Evolutionary conservation across 2,329 filamentous ascomycete species (phyloP).

Genomic region (Pseudogymnoascus sp.): DNA sequence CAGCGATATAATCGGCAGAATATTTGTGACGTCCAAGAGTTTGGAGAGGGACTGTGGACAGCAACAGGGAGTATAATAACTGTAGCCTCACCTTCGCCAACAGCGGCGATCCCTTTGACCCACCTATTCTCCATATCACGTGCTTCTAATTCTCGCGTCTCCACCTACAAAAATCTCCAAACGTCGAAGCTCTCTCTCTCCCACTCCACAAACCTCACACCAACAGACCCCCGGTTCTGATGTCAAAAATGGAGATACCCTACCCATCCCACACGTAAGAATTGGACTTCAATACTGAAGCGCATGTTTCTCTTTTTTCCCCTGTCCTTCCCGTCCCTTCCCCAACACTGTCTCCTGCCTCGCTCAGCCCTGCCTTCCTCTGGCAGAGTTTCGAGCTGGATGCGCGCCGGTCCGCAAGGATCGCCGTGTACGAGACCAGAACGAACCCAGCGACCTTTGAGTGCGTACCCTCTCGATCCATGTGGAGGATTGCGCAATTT

Average conservation of each 20-base stretch:
- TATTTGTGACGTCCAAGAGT: background rate
- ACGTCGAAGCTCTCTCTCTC: background rate
- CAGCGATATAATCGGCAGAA: background rate
- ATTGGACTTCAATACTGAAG: background rate
- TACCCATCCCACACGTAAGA: background rate
- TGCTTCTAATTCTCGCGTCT: background rate
- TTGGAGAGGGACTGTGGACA: background rate
- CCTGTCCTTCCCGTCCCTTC: background rate
- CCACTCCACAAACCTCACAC: background rate
- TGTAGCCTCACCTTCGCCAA: background rate
- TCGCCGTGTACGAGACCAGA: background rate
- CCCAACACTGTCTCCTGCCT: slow-evolving; percentile 4
- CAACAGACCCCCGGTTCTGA: background rate
- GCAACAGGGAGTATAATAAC: background rate
- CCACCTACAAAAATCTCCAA: slow-evolving; percentile 1
- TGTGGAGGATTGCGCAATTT: slow-evolving; percentile 7
- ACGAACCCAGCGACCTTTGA: slow-evolving; percentile 6
- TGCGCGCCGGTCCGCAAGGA: background rate
- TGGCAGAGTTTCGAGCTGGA: slow-evolving; percentile 6
- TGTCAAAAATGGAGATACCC: background rate
- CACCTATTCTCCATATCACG: background rate
- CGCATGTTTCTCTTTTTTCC: background rate
- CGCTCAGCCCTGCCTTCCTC: slow-evolving; percentile 3
- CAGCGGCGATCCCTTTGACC: background rate
- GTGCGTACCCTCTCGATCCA: slow-evolving; percentile 6